Conservation (phyloP, 441 rosid genomes). For the Euphorbia celastroides region DNA sequence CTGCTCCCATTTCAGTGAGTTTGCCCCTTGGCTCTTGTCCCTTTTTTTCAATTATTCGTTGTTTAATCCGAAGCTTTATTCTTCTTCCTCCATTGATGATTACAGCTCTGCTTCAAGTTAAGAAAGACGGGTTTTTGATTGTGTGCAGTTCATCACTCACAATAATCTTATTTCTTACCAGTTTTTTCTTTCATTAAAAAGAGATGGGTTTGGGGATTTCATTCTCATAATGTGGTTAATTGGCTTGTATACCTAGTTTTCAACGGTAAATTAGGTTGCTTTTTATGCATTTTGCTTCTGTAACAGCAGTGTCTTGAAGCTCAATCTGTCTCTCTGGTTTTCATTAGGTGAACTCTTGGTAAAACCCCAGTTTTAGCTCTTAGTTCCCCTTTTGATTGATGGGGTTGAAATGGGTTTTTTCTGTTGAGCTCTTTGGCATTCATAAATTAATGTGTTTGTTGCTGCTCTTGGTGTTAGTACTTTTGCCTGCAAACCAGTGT, state of each 20-base stretch:
- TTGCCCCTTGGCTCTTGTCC: background rate
- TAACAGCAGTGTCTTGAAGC: background rate
- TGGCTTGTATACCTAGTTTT: background rate
- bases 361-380: background rate
- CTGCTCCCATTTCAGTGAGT: slow-evolving; percentile 10
- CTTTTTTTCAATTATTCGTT: background rate
- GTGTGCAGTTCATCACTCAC: background rate
- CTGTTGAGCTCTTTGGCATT: slow-evolving; percentile 13
- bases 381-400: slow-evolving; percentile 16
- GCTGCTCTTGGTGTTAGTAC: slow-evolving; percentile 24
- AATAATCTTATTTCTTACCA: background rate
- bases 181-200: background rate
- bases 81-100: background rate
- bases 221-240: background rate
- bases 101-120: background rate
- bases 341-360: background rate
- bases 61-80: background rate
- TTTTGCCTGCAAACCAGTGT: slow-evolving; percentile 32
- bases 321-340: background rate
- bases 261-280: background rate
- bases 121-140: background rate
- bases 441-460: slow-evolving; percentile 14
- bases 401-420: slow-evolving; percentile 31
- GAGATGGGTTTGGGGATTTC: slow-evolving; percentile 6
- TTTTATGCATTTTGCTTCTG: background rate